Conservation (phyloP, 257 asterid genomes). For the Fraxinus excelsior region DNA sequence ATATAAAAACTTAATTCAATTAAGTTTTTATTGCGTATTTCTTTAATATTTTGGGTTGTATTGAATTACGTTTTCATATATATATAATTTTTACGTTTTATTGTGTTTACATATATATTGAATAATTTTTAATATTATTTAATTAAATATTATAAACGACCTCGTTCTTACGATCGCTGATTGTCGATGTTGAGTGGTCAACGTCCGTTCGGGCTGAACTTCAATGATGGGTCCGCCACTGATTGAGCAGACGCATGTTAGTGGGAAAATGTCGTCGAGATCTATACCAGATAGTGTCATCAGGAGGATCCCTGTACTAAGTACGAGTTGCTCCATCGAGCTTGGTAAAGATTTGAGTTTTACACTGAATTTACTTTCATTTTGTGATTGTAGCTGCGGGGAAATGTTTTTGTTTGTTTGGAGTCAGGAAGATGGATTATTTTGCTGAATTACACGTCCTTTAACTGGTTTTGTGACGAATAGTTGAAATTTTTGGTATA, state of each 20-base stretch:
- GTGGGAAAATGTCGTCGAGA: constrained; percentile 76
- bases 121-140: no score
- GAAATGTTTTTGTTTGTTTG: background rate
- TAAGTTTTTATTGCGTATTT: no score
- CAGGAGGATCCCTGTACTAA: constrained; percentile 87
- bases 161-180: no score
- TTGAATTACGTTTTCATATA: no score
- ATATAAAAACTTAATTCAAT: no score
- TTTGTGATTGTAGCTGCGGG: constrained; percentile 8
- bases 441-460: background rate
- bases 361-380: background rate
- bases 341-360: constrained; percentile 63
- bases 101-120: no score
- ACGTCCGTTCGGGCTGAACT: no score
- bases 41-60: no score
- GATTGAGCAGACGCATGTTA: constrained; percentile 42
- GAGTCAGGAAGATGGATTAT: constrained; percentile 23
- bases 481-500: constrained; percentile 2
- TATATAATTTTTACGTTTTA: no score
- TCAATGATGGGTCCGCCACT: no score
- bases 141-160: no score
- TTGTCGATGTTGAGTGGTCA: no score
- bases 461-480: background rate
- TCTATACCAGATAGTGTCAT: constrained; percentile 80
- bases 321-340: constrained; percentile 92